Evolutionary conservation across 2,329 filamentous ascomycete genomes (phyloP), one percentile per base, ranked within the genome.

Genomic region (Aspergillus sp.): DNA sequence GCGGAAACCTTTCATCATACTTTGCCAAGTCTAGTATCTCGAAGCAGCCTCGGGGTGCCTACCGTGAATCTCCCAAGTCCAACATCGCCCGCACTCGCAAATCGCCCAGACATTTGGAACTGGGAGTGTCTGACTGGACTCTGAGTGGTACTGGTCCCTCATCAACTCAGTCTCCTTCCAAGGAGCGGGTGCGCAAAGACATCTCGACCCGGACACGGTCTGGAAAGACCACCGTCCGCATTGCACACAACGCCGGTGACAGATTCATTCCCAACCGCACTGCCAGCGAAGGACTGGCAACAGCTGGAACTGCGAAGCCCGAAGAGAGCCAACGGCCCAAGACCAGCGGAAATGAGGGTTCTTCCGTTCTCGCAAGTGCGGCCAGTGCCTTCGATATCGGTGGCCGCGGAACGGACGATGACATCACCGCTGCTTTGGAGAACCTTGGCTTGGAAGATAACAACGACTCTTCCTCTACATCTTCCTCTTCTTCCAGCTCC

Each of bases 181-280:
- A 74, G 58, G 83, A 85, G 62, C 69, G 65, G 57, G 75, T 59
- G 65, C 77, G 71, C 26, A 77, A 74, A 60, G 72, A 64, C 79
- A 82, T 74, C 54, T 76, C 48, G 54, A 59, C 65, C 37, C 68
- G 76, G 28, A 57, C 73, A 56, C 70, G 73, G 42, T 56, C 66
- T 27, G 67, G 68, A 61, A 94, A 94, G 79, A 91, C 87, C 10
- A 89, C 86, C 1, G 67, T 90, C 45, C 84, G 81, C 44, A 72
- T 79, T 57, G 64, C 74, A 27, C 70, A 78, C 67, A 93, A 91
- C 58, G 78, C 81, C 38, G 89, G 84, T 33, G 93, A 98, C 68
- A 85, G 93, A 42, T 98, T 97, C 75, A 97, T 98, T 55, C 91
- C 93, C 55, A 96, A 95, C 75, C 86, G 93, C 29, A 80, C 79